Evolutionary conservation across 345 rosid species (phyloP), one percentile per base, ranked within the genome.

Genomic region (Sisymbrium altissimum): DNA sequence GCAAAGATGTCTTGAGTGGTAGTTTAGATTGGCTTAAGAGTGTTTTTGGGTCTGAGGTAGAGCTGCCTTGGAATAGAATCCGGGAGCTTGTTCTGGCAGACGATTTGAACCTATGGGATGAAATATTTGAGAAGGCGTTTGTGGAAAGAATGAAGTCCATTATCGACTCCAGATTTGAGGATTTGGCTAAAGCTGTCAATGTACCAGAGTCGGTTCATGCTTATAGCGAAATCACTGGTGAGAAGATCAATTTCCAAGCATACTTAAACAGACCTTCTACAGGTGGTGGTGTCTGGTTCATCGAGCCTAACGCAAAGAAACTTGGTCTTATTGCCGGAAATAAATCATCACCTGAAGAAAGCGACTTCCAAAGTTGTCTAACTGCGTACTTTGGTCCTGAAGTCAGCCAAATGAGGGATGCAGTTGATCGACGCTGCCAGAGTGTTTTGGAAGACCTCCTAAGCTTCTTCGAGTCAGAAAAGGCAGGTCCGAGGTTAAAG

Each of bases 221-320:
- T 12, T 83, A 76, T 59, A 83, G 81, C 45, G 84, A 72, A 39
- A 67, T 61, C 71, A 75, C 80, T 45, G 84, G 88, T 32, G 96
- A 89, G 57, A 70, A 75, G 59, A 69, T 84, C 40, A 88, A 90
- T 78, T 90, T 88, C 84, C 89, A 86, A 45, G 89, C 87, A 43
- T 90, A 89, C 81, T 82, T 95, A 81, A 88, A 81, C 80, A 90
- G 89, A 73, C 93, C 94, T 62, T 86, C 91, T 21, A 84, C 88
- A 5, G 97, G 96, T 60, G 99, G 96, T 63, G 96, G 98, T 63
- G 86, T 95, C 77, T 95, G 99, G 99, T 95, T 92, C 76, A 84
- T 89, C 17, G 99, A 95, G 69, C 84, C 96, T 76, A 86, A 81
- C 64, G 45, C 76, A 27, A 86, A 84, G 82, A 92, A 85, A 86